Evolutionary conservation across 805 yeast species (phyloP).

Genomic region (Brettanomyces sp.): DNA sequence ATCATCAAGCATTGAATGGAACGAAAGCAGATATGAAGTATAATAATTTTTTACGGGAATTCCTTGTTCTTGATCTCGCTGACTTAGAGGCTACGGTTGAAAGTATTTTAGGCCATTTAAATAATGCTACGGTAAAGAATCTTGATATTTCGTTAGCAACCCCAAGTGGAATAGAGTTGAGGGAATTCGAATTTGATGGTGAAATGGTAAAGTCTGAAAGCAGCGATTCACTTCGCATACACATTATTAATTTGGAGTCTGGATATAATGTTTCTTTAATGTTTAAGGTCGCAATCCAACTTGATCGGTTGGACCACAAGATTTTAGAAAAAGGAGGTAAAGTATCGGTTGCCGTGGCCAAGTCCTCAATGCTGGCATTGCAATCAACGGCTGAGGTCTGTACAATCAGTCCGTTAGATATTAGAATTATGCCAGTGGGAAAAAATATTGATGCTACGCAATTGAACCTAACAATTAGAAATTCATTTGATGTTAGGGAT

Average conservation of each 20-base stretch:
- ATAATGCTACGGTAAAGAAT: slow-evolving; percentile 10
- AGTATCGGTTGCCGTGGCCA: background rate
- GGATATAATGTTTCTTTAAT: slow-evolving; percentile 15
- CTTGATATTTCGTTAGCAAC: slow-evolving; percentile 10
- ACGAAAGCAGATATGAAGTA: background rate
- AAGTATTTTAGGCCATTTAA: slow-evolving; percentile 9
- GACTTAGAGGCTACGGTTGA: slow-evolving; percentile 6
- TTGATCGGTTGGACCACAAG: slow-evolving; percentile 1
- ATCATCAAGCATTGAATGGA: slow-evolving; percentile 9
- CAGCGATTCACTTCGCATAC: background rate
- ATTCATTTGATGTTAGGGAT: background rate
- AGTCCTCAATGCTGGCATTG: background rate
- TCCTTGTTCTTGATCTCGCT: slow-evolving; percentile 16
- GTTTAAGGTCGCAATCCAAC: slow-evolving; percentile 16
- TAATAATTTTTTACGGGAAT: slow-evolving; percentile 9
- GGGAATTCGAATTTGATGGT: slow-evolving; percentile 13
- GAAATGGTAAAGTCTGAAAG: slow-evolving; percentile 2
- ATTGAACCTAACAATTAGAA: slow-evolving; percentile 13
- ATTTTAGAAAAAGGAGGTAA: background rate
- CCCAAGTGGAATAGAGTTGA: slow-evolving; percentile 12
- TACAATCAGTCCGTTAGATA: background rate
- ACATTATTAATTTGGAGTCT: slow-evolving; percentile 12
- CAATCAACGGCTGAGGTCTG: background rate
- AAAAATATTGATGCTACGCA: slow-evolving; percentile 6
- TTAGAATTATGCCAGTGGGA: background rate